Percentiles rank a stretch among this genome's conserved stretches.
phyloP scores from a whole-genome alignment of 306 rosid species.

The Lablab purpureus region DNA sequence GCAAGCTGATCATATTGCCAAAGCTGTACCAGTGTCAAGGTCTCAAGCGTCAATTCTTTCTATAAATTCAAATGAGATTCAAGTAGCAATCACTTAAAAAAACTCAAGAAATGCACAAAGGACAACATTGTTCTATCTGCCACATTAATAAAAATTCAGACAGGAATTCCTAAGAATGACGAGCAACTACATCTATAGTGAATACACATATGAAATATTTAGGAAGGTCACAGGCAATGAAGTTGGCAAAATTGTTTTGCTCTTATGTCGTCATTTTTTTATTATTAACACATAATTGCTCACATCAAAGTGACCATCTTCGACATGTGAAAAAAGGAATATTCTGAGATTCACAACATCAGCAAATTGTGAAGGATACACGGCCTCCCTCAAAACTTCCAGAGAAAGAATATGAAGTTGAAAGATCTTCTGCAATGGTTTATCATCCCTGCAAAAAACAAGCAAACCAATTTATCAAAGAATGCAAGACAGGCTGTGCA shows the following conservation, averaged over 20 bases:
- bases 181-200: slow-evolving; percentile 11
- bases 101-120: slow-evolving; percentile 30
- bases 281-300: slow-evolving; percentile 1
- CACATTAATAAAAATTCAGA: slow-evolving; percentile 29
- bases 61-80: slow-evolving; percentile 42
- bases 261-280: not conserved
- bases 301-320: slow-evolving; percentile 23
- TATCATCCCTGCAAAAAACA: slow-evolving; percentile 72
- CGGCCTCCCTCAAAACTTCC: slow-evolving; percentile 93
- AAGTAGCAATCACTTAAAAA: slow-evolving; percentile 24
- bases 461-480: slow-evolving; percentile 44
- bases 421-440: slow-evolving; percentile 61
- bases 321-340: slow-evolving; percentile 31
- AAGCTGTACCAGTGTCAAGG: slow-evolving; percentile 82
- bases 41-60: slow-evolving; percentile 57
- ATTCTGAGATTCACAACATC: slow-evolving; percentile 40
- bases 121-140: slow-evolving; percentile 1
- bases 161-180: slow-evolving; percentile 9
- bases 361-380: slow-evolving; percentile 80
- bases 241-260: slow-evolving; percentile 11
- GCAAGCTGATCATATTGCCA: slow-evolving; percentile 82
- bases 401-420: slow-evolving; percentile 85
- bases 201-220: slow-evolving; percentile 38
- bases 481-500: slow-evolving; percentile 28
- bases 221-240: slow-evolving; percentile 25